Percentiles rank a stretch among this genome's conserved stretches.
Evolutionary conservation across 768 basidiomycete genomes (phyloP).

Genomic region (Amanita rimosa): DNA sequence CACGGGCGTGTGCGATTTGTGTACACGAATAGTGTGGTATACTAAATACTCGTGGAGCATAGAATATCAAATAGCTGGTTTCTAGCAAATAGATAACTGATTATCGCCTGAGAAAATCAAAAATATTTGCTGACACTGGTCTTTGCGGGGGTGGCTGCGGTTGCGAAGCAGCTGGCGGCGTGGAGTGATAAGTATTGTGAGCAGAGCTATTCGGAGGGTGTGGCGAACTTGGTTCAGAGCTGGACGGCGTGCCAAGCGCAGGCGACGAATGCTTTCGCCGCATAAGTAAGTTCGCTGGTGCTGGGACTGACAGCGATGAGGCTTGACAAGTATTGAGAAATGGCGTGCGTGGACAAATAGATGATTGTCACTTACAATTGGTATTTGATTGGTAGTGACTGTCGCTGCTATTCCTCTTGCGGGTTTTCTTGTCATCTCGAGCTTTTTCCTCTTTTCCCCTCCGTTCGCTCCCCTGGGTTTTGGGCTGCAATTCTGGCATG

Average conservation of each 20-base stretch:
- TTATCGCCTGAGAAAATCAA: neutral
- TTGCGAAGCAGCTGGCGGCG: neutral
- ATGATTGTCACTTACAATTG: neutral
- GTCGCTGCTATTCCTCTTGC: constrained; percentile 4
- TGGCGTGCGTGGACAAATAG: neutral
- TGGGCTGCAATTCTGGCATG: constrained; percentile 74
- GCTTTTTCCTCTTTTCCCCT: constrained; percentile 28
- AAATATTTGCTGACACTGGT: neutral
- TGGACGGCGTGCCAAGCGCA: neutral
- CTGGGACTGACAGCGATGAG: constrained; percentile 9
- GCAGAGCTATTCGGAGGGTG: neutral
- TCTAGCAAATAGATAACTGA: no score
- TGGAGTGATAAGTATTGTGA: neutral
- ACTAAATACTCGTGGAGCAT: neutral
- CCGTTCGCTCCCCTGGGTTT: constrained; percentile 18
- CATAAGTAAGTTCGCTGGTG: neutral
- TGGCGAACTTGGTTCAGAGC: neutral
- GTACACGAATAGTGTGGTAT: neutral
- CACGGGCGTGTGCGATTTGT: no score
- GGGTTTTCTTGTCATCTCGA: constrained; percentile 25
- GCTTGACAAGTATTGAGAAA: constrained; percentile 1
- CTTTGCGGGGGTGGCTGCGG: neutral
- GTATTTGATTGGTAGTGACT: neutral
- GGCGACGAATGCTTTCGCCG: neutral
- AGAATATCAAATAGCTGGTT: neutral